These are phyloP conservation scores for Oryza glaberrima DNA, from an alignment of 176 grass and related monocot species.

Conservation along the genomic window DNA sequence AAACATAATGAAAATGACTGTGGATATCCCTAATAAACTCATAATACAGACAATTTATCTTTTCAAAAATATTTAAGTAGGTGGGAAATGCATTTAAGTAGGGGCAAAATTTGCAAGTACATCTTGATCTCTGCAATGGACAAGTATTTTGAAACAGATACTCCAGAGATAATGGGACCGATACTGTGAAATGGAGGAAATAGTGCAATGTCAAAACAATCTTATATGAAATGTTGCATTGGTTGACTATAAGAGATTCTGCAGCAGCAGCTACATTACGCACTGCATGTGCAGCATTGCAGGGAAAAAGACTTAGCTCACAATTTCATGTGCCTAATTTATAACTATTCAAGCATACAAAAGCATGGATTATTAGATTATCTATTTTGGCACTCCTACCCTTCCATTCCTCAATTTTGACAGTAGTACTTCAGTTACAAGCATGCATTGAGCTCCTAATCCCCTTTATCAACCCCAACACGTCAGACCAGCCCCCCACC, in stretches of 20 bases:
- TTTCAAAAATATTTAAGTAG: neutral
- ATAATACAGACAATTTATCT: neutral
- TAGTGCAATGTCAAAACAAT: neutral
- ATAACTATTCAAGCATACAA: neutral
- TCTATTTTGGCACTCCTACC: neutral
- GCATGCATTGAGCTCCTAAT: too few relatives aligned
- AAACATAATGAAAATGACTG: neutral
- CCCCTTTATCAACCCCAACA: too few relatives aligned
- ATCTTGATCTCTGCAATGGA: too few relatives aligned
- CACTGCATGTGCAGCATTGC: neutral
- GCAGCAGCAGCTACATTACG: neutral
- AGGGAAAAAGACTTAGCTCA: slow-evolving; percentile 17
- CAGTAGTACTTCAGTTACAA: too few relatives aligned
- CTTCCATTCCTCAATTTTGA: neutral
- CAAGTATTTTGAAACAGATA: neutral
- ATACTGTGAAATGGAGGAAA: neutral
- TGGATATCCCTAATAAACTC: neutral
- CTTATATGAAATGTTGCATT: neutral
- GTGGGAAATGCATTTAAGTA: neutral
- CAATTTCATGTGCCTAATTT: neutral
- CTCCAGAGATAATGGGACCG: neutral
- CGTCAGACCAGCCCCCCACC: too few relatives aligned
- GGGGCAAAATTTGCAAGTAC: neutral
- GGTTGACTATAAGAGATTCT: neutral
- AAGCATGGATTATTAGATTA: neutral